Base-by-base conservation (phyloP, 139 green algal species). In the Ulvella scutata region DNA sequence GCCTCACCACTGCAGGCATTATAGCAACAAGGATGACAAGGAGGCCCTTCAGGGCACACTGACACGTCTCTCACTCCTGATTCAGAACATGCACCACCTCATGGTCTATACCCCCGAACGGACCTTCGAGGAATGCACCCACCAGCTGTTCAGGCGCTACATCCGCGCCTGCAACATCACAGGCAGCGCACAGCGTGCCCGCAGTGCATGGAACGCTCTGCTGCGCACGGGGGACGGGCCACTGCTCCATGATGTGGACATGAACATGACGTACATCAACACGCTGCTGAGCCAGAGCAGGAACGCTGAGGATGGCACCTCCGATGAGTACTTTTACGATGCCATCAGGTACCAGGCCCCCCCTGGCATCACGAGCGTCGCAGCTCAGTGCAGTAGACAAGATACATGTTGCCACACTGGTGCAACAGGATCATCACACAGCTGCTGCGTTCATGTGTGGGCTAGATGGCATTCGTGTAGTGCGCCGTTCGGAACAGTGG, bases 61-160 rank as follows among this genome's bases (percentile, higher is more conserved):
- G 51, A 29, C 10, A 6, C 51, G 51, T 6, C 51, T 67, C 9
- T n/a, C 51, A 26, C 10, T 67, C n/a, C 51, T 67, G n/a, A 67
- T 67, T 1, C 51, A 67, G 51, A 67, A 67, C 51, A n/a, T 67
- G 51, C 51, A 67, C 17, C 51, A 67, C 51, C 51, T 67, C 51
- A 67, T 67, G 51, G 51, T 6, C 9, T 67, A 34, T 26, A 67
- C 51, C 9, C 31, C 51, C 17, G 51, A 36, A 26, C 51, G 51
- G n/a, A 10, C 6, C 13, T 67, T 67, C 17, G 51, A 67, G 51
- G 9, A 26, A 6, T 67, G 51, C 51, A 67, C 51, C 6, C 51
- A 67, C 51, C 17, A 10, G 51, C 51, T 67, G n/a, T 67, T 67
- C 51, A n/a, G 51, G 51, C 51, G 51, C 13, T 67, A 67, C 51